A percentile compares a stretch with the other conserved stretches of the same genome.
phyloP scores from a whole-genome alignment of 2,329 filamentous ascomycete genomes.

The Alternaria hordeiaustralica region DNA sequence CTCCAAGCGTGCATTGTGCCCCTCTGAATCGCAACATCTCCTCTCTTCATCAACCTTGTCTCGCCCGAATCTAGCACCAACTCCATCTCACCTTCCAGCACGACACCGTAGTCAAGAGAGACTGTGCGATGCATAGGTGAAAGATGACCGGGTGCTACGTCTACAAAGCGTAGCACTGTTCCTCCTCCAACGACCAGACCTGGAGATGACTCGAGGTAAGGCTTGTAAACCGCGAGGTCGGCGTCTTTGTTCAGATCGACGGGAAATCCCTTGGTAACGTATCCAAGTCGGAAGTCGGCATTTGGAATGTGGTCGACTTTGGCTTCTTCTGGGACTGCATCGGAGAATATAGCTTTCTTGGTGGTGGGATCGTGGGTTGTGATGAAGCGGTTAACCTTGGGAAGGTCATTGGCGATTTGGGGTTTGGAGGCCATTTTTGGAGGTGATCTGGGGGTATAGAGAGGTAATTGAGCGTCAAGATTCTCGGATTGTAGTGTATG shows the following conservation, averaged over 20 bases:
- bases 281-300: slow-evolving; percentile 55
- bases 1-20: slow-evolving; percentile 51
- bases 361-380: slow-evolving; percentile 43
- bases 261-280: slow-evolving; percentile 57
- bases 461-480: background rate
- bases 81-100: slow-evolving; percentile 48
- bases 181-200: slow-evolving; percentile 57
- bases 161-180: slow-evolving; percentile 52
- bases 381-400: slow-evolving; percentile 43
- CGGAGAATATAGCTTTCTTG: slow-evolving; percentile 45
- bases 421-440: slow-evolving; percentile 21
- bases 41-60: slow-evolving; percentile 39
- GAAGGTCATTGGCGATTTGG: slow-evolving; percentile 29
- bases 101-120: slow-evolving; percentile 48
- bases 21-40: slow-evolving; percentile 47
- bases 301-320: slow-evolving; percentile 26
- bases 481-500: background rate
- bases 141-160: slow-evolving; percentile 35
- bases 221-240: slow-evolving; percentile 56
- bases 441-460: background rate
- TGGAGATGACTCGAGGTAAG: slow-evolving; percentile 53
- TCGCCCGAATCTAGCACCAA: slow-evolving; percentile 48
- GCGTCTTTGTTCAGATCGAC: slow-evolving; percentile 53
- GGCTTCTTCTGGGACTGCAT: slow-evolving; percentile 30
- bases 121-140: slow-evolving; percentile 51